Evolutionary conservation across 2,329 filamentous ascomycete species (phyloP).

Genomic region (Teratosphaeriaceae sp.): DNA sequence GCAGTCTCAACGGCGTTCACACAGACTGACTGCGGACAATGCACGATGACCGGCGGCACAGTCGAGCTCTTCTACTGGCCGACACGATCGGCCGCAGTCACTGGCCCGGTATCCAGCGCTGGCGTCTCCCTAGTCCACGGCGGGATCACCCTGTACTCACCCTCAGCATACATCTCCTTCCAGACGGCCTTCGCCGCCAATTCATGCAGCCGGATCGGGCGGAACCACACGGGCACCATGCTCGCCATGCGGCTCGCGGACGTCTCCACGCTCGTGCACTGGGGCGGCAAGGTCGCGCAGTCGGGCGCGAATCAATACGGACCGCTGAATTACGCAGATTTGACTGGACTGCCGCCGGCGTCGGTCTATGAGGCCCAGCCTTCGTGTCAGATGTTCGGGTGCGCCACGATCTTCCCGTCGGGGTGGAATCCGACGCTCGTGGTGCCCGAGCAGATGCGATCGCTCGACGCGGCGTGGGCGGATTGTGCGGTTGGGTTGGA

Average conservation of each 20-base stretch:
- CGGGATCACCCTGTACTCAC: constrained; percentile 9
- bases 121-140: constrained; percentile 3
- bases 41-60: constrained; percentile 12
- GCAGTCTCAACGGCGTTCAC: neutral
- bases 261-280: constrained; percentile 10
- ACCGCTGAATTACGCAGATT: constrained; percentile 11
- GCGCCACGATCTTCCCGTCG: constrained; percentile 10
- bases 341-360: constrained; percentile 7
- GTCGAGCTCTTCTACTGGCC: constrained; percentile 17
- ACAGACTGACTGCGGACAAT: constrained; percentile 8
- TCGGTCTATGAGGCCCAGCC: constrained; percentile 10
- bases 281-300: constrained; percentile 6
- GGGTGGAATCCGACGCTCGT: constrained; percentile 10
- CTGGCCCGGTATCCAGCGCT: neutral
- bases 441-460: constrained; percentile 9
- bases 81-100: constrained; percentile 10
- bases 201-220: constrained; percentile 9
- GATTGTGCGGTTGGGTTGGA: constrained; percentile 8
- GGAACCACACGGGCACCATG: constrained; percentile 7
- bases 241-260: constrained; percentile 10
- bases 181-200: neutral
- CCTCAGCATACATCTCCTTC: constrained; percentile 1
- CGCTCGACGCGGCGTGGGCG: constrained; percentile 10
- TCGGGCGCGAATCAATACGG: constrained; percentile 6
- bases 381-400: constrained; percentile 10